A percentile compares a stretch with the other conserved stretches of the same genome.
Evolutionary conservation across 2,329 filamentous ascomycete species (phyloP).

Genomic region (Monosporascus sp.): DNA sequence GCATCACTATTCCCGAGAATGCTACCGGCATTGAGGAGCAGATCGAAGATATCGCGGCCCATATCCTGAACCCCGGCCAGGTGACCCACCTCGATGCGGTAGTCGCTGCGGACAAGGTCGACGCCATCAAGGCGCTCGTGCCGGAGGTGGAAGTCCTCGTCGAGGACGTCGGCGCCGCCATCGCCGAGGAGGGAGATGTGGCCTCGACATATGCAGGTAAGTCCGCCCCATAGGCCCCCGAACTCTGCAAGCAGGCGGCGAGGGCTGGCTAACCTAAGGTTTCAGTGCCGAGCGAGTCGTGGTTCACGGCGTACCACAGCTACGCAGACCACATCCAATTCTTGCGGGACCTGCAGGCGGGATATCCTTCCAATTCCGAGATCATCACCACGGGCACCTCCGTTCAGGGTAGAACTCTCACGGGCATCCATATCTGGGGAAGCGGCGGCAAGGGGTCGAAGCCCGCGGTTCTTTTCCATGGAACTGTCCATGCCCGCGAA

Average conservation of each 20-base stretch:
- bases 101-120: neutral
- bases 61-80: neutral
- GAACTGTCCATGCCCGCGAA: conserved; percentile 33
- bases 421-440: conserved; percentile 54
- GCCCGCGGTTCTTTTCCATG: conserved; percentile 46
- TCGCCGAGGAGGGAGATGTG: conserved; percentile 27
- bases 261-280: neutral
- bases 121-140: neutral
- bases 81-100: neutral
- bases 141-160: neutral
- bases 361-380: conserved; percentile 43
- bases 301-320: conserved; percentile 50
- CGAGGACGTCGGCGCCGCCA: conserved; percentile 27
- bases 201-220: conserved; percentile 22
- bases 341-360: conserved; percentile 39
- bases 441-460: conserved; percentile 39
- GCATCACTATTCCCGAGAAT: neutral
- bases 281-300: conserved; percentile 33
- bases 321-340: conserved; percentile 49
- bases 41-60: neutral
- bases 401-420: conserved; percentile 47
- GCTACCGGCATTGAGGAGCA: neutral
- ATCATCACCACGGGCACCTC: conserved; percentile 44
- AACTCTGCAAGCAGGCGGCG: neutral
- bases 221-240: neutral